A percentile compares a stretch with the other conserved stretches of the same genome.
Conservation (phyloP, 164 flowering plant species). For the Aristolochia fimbriata region DNA sequence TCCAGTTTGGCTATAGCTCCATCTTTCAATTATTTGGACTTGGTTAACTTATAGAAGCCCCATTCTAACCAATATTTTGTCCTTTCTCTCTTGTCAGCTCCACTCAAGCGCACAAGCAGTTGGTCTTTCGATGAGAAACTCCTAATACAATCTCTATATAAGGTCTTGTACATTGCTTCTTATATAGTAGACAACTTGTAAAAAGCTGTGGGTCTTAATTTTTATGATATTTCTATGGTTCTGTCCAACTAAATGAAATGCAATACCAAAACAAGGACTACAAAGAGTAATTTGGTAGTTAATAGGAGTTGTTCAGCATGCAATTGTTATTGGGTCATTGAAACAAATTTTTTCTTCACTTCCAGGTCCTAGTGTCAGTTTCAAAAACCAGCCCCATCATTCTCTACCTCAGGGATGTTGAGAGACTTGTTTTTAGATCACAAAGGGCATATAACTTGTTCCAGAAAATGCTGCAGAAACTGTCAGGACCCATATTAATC, state of each 20-base stretch:
- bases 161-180: conserved; percentile 20
- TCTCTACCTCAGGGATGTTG: conserved; percentile 79
- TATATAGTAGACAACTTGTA: background rate
- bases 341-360: conserved; percentile 8
- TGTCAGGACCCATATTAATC: conserved; percentile 73
- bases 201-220: too few relatives aligned
- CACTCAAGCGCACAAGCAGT: conserved; percentile 65
- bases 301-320: background rate
- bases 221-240: background rate
- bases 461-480: conserved; percentile 68
- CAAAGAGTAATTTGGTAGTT: background rate
- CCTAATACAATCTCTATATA: conserved; percentile 76
- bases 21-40: too few relatives aligned
- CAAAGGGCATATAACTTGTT: conserved; percentile 57
- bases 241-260: background rate
- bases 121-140: conserved; percentile 89
- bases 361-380: conserved; percentile 57
- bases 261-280: background rate
- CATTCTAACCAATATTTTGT: background rate
- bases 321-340: background rate
- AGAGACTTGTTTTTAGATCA: conserved; percentile 51
- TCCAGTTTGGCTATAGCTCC: too few relatives aligned
- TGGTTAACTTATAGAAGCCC: background rate
- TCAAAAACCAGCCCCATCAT: conserved; percentile 66
- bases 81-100: conserved; percentile 28